Conservation (phyloP, 1,139 yeast species). For the Schizosaccharomyces versatilis region DNA sequence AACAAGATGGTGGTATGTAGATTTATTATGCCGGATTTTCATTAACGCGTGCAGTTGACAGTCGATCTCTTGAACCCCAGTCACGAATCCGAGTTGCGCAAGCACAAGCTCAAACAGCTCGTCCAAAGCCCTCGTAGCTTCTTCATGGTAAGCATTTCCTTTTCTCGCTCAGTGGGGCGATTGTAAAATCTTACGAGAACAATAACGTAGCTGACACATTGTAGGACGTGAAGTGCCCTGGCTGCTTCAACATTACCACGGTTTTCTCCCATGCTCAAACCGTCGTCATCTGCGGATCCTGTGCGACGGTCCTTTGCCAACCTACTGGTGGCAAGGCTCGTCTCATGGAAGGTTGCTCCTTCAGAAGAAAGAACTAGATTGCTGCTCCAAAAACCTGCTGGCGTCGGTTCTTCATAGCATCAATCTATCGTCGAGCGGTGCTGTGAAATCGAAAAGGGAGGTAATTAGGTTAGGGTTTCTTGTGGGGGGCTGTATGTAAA, state of each 20-base stretch:
- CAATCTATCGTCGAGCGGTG: too few species aligned
- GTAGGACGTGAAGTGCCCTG: constrained; percentile 31
- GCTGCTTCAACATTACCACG: constrained; percentile 96
- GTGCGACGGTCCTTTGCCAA: constrained; percentile 94
- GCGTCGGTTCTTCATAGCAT: too few species aligned
- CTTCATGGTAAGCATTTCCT: constrained; percentile 82
- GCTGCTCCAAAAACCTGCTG: too few species aligned
- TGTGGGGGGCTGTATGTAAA: too few species aligned
- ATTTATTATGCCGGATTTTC: neutral
- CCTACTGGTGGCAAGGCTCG: constrained; percentile 99
- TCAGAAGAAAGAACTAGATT: constrained; percentile 78
- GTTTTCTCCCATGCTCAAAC: constrained; percentile 99
- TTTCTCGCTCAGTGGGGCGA: neutral
- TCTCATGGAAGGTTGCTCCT: constrained; percentile 96
- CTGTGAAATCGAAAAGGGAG: too few species aligned
- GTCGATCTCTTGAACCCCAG: constrained; percentile 49
- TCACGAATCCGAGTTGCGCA: constrained; percentile 85
- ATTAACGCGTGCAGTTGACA: constrained; percentile 5
- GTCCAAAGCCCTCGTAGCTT: constrained; percentile 95
- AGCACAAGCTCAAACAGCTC: constrained; percentile 93
- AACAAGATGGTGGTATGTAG: constrained; percentile 3
- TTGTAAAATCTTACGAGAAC: neutral
- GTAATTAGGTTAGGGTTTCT: too few species aligned
- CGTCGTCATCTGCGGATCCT: constrained; percentile 96
- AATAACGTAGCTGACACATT: neutral